Percentiles rank a stretch among this genome's conserved stretches.
phyloP scores from a whole-genome alignment of 2,329 filamentous ascomycete species.

The Rachicladosporium sp. region DNA sequence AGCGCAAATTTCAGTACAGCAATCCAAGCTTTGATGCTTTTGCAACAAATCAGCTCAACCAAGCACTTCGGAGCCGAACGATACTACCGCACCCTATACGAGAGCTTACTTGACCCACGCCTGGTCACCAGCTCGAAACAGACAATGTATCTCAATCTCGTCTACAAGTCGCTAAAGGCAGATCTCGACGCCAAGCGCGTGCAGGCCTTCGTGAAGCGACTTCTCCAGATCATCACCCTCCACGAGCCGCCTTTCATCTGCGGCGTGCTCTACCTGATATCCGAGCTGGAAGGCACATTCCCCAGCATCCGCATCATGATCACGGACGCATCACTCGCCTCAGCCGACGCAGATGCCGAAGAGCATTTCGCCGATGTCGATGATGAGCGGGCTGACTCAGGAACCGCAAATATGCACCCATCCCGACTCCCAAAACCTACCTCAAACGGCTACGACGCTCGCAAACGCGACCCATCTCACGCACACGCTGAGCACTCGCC shows the following conservation, averaged over 20 bases:
- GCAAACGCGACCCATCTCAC: conserved; percentile 83
- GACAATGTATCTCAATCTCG: conserved; percentile 84
- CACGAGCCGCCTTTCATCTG: conserved; percentile 90
- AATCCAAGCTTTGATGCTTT: conserved; percentile 86
- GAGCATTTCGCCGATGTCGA: conserved; percentile 57
- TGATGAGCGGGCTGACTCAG: conserved; percentile 40
- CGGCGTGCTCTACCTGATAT: conserved; percentile 79
- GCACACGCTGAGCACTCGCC: conserved; percentile 88
- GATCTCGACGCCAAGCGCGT: conserved; percentile 85
- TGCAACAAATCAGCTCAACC: conserved; percentile 76
- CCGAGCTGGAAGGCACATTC: conserved; percentile 68
- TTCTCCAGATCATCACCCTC: conserved; percentile 74
- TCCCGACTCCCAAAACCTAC: conserved; percentile 1
- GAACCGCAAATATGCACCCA: conserved; percentile 12
- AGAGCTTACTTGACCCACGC: conserved; percentile 83
- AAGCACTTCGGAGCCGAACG: conserved; percentile 76
- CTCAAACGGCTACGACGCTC: conserved; percentile 56
- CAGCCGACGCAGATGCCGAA: conserved; percentile 49
- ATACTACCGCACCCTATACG: conserved; percentile 91
- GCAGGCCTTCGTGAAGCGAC: conserved; percentile 88
- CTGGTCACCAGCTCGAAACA: conserved; percentile 88
- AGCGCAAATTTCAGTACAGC: conserved; percentile 98
- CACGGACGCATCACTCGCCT: conserved; percentile 52
- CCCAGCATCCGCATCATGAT: conserved; percentile 68
- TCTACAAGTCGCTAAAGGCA: conserved; percentile 77